Evolutionary conservation across 306 rosid genomes (phyloP).

Genomic region (Castanea sativa): DNA sequence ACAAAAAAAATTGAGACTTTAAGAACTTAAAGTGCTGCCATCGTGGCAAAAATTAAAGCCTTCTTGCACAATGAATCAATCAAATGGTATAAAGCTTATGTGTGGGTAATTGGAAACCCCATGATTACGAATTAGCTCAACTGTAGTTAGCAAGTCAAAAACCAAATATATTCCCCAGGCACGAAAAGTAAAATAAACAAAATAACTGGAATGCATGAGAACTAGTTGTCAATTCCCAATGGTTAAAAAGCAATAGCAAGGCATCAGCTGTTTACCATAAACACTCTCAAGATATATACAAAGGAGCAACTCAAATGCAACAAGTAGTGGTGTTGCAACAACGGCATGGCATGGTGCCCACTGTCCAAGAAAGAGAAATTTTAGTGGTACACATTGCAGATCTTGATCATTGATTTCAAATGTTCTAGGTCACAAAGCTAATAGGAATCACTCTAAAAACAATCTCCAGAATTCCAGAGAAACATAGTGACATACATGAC

Average conservation of each 20-base stretch:
- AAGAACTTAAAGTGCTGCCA: background rate
- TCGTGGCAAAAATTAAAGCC: conserved; percentile 8
- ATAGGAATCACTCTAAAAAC: conserved; percentile 15
- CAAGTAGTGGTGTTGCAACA: conserved; percentile 84
- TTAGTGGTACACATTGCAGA: conserved; percentile 4
- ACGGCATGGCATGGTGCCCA: conserved; percentile 99
- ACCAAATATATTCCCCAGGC: background rate
- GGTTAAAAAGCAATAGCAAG: conserved; percentile 1
- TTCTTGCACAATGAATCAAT: background rate
- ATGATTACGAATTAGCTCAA: background rate
- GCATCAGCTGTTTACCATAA: conserved; percentile 50
- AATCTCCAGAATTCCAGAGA: conserved; percentile 13
- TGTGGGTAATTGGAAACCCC: background rate
- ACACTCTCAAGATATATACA: conserved; percentile 93
- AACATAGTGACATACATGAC: conserved; percentile 56
- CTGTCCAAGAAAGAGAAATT: conserved; percentile 61
- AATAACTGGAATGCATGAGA: conserved; percentile 7
- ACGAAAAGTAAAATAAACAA: background rate
- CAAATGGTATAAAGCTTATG: conserved; percentile 9
- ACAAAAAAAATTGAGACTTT: conserved; percentile 9
- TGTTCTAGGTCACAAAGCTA: background rate
- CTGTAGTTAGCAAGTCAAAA: background rate
- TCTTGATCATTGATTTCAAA: background rate
- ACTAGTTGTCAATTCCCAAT: conserved; percentile 10
- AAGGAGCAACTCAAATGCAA: conserved; percentile 95